phyloP scores from a whole-genome alignment of 805 yeast species.

The Lachancea kluyveri region DNA sequence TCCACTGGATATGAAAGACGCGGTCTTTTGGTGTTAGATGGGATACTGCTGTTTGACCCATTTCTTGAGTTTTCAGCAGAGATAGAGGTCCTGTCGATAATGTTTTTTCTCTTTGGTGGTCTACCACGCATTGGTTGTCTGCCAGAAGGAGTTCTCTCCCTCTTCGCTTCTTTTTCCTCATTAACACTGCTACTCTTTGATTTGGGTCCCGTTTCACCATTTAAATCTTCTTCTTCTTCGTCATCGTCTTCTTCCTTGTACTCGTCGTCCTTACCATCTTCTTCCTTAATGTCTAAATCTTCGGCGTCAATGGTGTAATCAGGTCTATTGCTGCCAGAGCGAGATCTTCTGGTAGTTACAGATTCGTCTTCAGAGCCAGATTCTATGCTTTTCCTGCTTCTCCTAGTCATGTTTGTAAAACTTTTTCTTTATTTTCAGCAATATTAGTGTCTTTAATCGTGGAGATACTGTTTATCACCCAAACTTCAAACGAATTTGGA shows the following conservation, averaged over 20 bases:
- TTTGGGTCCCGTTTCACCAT: no score
- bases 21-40: constrained; percentile 31
- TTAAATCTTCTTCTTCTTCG: constrained; percentile 21
- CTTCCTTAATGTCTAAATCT: constrained; percentile 29
- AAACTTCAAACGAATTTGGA: no score
- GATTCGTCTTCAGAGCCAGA: constrained; percentile 4
- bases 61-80: constrained; percentile 24
- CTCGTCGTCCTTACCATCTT: constrained; percentile 26
- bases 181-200: constrained; percentile 16
- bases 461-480: no score
- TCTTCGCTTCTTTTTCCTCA: constrained; percentile 16
- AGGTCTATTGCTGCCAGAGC: constrained; percentile 17
- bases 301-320: constrained; percentile 27
- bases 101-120: constrained; percentile 17
- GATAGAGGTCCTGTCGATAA: constrained; percentile 14
- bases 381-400: neutral
- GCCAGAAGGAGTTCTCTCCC: no score
- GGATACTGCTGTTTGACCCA: constrained; percentile 15
- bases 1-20: constrained; percentile 44
- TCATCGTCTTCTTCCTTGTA: constrained; percentile 26
- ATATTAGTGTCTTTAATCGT: no score
- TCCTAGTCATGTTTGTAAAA: no score
- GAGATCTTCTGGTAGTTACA: constrained; percentile 14
- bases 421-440: no score
- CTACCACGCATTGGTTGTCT: constrained; percentile 24